phyloP scores from a whole-genome alignment of 2,329 filamentous ascomycete species.

The Pestalotiopsis sp. region DNA sequence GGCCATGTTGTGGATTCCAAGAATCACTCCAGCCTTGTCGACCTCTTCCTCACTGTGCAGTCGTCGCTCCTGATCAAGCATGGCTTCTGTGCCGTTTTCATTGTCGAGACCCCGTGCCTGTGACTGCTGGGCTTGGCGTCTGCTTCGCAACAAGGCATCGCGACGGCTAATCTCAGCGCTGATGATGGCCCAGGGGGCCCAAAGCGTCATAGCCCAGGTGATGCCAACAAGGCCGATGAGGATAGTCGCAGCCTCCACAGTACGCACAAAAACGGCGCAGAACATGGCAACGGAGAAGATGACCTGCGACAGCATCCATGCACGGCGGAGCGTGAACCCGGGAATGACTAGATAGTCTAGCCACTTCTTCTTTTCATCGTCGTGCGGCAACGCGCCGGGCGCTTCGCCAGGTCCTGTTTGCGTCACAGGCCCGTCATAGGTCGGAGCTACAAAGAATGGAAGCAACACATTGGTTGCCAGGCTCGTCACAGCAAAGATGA shows the following conservation, averaged over 20 bases:
- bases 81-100: slow-evolving; percentile 20
- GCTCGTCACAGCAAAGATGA: slow-evolving; percentile 85
- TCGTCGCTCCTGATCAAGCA: slow-evolving; percentile 30
- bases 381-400: slow-evolving; percentile 28
- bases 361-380: slow-evolving; percentile 38
- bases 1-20: slow-evolving; percentile 95
- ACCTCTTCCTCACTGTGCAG: slow-evolving; percentile 56
- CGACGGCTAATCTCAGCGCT: slow-evolving; percentile 86
- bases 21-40: slow-evolving; percentile 83
- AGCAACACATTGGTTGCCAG: slow-evolving; percentile 79
- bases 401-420: slow-evolving; percentile 32
- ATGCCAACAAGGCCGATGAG: slow-evolving; percentile 83
- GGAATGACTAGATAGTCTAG: slow-evolving; percentile 71
- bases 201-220: slow-evolving; percentile 89
- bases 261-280: slow-evolving; percentile 75
- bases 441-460: slow-evolving; percentile 82
- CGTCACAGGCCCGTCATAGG: slow-evolving; percentile 57
- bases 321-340: slow-evolving; percentile 80
- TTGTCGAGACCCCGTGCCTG: background rate
- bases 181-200: slow-evolving; percentile 95
- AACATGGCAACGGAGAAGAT: slow-evolving; percentile 82
- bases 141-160: slow-evolving; percentile 57
- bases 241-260: slow-evolving; percentile 69
- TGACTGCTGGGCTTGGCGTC: slow-evolving; percentile 21
- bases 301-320: slow-evolving; percentile 85